A percentile compares a stretch with the other conserved stretches of the same genome.
Conservation (phyloP, 2,329 filamentous ascomycete genomes). For the Colletotrichum lini region DNA sequence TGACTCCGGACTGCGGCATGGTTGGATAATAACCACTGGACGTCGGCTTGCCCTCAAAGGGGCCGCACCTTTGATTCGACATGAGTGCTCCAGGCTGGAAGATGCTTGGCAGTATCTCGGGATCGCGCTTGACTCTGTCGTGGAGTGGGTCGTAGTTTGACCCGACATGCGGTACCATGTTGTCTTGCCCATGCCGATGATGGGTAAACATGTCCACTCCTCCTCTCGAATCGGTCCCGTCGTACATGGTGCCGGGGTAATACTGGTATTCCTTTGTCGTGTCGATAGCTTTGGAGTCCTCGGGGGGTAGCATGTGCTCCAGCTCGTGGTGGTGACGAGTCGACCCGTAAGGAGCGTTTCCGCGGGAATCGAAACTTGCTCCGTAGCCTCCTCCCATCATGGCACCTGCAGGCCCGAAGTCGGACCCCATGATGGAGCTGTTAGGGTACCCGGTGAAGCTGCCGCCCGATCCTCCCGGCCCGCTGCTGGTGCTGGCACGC, state of each 20-base stretch:
- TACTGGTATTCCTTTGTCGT: slow-evolving; percentile 69
- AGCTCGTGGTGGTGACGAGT: slow-evolving; percentile 65
- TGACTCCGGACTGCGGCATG: slow-evolving; percentile 63
- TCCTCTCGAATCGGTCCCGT: slow-evolving; percentile 55
- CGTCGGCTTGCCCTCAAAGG: slow-evolving; percentile 67
- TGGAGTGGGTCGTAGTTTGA: slow-evolving; percentile 48
- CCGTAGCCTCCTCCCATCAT: slow-evolving; percentile 58
- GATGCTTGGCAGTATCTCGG: slow-evolving; percentile 64
- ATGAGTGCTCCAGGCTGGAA: slow-evolving; percentile 60
- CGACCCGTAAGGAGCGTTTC: slow-evolving; percentile 57
- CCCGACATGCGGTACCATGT: slow-evolving; percentile 51
- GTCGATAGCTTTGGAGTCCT: slow-evolving; percentile 66
- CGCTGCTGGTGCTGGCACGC: slow-evolving; percentile 78
- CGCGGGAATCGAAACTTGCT: slow-evolving; percentile 57
- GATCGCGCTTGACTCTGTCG: slow-evolving; percentile 63
- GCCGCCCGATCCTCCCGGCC: slow-evolving; percentile 75
- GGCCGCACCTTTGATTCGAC: slow-evolving; percentile 59
- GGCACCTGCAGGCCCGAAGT: slow-evolving; percentile 54
- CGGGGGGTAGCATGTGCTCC: slow-evolving; percentile 66
- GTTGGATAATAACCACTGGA: slow-evolving; percentile 70
- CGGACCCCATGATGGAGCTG: slow-evolving; percentile 56
- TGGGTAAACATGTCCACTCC: slow-evolving; percentile 65
- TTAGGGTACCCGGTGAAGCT: slow-evolving; percentile 66
- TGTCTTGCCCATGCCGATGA: slow-evolving; percentile 53
- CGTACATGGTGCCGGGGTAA: slow-evolving; percentile 66